Evolutionary conservation across 2,329 filamentous ascomycete species (phyloP).

Genomic region (Escovopsis weberi): DNA sequence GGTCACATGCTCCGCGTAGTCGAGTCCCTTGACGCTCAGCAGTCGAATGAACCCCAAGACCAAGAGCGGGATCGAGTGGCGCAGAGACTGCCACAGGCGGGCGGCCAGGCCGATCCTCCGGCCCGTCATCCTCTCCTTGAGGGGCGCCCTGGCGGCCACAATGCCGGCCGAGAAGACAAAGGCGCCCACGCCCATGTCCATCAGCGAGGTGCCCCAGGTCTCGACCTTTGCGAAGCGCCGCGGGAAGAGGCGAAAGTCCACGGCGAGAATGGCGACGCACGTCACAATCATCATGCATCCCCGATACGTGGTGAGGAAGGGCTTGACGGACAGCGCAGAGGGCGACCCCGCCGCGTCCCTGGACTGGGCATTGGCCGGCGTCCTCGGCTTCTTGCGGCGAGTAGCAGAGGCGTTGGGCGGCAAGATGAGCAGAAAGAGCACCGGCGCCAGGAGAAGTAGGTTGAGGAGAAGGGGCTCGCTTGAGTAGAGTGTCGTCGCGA

Average conservation of each 20-base stretch:
- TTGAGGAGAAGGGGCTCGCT: conserved; percentile 59
- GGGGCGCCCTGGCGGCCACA: conserved; percentile 68
- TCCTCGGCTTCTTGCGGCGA: conserved; percentile 27
- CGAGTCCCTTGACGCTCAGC: conserved; percentile 79
- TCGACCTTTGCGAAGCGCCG: conserved; percentile 94
- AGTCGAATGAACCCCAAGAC: conserved; percentile 68
- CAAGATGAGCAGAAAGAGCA: conserved; percentile 44
- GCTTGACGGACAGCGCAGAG: conserved; percentile 57
- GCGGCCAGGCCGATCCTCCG: conserved; percentile 32
- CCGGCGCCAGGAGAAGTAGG: conserved; percentile 58
- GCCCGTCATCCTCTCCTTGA: conserved; percentile 51
- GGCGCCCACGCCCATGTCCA: conserved; percentile 94
- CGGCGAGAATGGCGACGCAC: conserved; percentile 83
- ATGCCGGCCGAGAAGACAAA: conserved; percentile 92
- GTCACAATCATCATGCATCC: conserved; percentile 86
- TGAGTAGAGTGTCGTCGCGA: conserved; percentile 77
- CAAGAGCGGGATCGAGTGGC: conserved; percentile 73
- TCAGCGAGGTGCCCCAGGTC: conserved; percentile 98
- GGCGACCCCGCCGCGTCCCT: conserved; percentile 13
- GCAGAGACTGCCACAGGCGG: conserved; percentile 51
- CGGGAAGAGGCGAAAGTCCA: conserved; percentile 88
- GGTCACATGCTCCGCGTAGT: conserved; percentile 93
- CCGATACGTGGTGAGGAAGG: conserved; percentile 84
- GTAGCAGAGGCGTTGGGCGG: conserved; percentile 21
- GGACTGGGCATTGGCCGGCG: conserved; percentile 23